Evolutionary conservation across 768 basidiomycete species (phyloP).

Genomic region (Royoungia palumana): DNA sequence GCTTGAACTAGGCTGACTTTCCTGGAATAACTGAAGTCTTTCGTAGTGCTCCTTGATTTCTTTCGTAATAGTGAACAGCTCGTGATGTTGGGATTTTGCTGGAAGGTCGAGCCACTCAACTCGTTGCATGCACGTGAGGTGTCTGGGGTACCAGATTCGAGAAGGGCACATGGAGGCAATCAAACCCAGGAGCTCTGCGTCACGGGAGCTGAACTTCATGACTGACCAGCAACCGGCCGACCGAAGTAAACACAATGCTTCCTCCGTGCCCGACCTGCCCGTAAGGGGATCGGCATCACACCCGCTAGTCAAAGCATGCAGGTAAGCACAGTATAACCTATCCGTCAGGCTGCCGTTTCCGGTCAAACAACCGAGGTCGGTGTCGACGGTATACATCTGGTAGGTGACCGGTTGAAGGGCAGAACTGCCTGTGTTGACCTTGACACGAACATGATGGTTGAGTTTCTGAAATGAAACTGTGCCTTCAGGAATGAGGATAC

Average conservation of each 20-base stretch:
- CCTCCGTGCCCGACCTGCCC: conserved; percentile 40
- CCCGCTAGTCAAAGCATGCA: conserved; percentile 46
- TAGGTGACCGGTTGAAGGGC: conserved; percentile 12
- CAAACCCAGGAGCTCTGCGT: conserved; percentile 30
- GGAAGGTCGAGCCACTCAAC: conserved; percentile 30
- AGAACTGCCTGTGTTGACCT: not conserved
- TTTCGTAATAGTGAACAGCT: conserved; percentile 20
- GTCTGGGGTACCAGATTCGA: conserved; percentile 37
- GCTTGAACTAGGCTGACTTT: not conserved
- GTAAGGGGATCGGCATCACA: conserved; percentile 44
- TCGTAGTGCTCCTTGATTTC: conserved; percentile 30
- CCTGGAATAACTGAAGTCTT: conserved; percentile 12
- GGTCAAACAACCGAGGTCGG: conserved; percentile 27
- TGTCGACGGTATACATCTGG: conserved; percentile 31
- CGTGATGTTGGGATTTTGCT: conserved; percentile 31
- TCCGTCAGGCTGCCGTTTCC: conserved; percentile 27
- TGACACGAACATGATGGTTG: conserved; percentile 9
- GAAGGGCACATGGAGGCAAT: conserved; percentile 36
- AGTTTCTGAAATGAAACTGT: conserved; percentile 28
- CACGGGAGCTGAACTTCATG: conserved; percentile 29
- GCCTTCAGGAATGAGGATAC: conserved; percentile 40
- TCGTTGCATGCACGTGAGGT: conserved; percentile 38
- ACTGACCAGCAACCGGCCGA: conserved; percentile 41
- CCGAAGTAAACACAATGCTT: conserved; percentile 39
- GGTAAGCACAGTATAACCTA: conserved; percentile 37